These are phyloP conservation scores for Yamadazyma triangularis DNA, from an alignment of 1,139 yeast genomes.

Conservation along the genomic window DNA sequence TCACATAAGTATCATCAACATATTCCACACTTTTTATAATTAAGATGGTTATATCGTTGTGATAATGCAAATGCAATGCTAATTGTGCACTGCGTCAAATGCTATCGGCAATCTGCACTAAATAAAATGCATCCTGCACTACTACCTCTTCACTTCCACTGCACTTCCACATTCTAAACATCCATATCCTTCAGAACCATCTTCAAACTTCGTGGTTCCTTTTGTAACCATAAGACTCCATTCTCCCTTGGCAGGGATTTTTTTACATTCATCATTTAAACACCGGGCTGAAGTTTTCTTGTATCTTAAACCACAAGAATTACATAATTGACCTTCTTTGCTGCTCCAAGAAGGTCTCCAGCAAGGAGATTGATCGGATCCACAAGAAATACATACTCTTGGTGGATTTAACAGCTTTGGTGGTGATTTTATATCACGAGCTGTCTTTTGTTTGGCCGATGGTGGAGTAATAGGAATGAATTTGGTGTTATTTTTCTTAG, in stretches of 20 bases:
- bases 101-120: no score
- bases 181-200: constrained; percentile 43
- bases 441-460: constrained; percentile 26
- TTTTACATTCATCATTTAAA: constrained; percentile 64
- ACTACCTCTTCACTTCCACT: constrained; percentile 35
- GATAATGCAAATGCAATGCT: no score
- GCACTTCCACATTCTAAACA: constrained; percentile 66
- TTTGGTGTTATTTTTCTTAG: constrained; percentile 30
- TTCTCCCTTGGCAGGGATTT: constrained; percentile 95
- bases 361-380: constrained; percentile 89
- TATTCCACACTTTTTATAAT: no score
- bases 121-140: no score
- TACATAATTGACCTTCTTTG: constrained; percentile 88
- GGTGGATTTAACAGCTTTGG: constrained; percentile 27
- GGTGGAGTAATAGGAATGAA: constrained; percentile 46
- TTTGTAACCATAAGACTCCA: constrained; percentile 83
- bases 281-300: constrained; percentile 94
- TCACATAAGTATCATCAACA: no score
- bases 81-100: no score
- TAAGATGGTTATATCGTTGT: no score
- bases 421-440: constrained; percentile 32
- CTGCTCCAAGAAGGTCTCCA: constrained; percentile 98
- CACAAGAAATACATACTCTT: constrained; percentile 84
- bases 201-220: constrained; percentile 44
- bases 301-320: constrained; percentile 91